A percentile compares a stretch with the other conserved stretches of the same genome.
Evolutionary conservation across 345 rosid species (phyloP).

Genomic region (Passiflora organensis): DNA sequence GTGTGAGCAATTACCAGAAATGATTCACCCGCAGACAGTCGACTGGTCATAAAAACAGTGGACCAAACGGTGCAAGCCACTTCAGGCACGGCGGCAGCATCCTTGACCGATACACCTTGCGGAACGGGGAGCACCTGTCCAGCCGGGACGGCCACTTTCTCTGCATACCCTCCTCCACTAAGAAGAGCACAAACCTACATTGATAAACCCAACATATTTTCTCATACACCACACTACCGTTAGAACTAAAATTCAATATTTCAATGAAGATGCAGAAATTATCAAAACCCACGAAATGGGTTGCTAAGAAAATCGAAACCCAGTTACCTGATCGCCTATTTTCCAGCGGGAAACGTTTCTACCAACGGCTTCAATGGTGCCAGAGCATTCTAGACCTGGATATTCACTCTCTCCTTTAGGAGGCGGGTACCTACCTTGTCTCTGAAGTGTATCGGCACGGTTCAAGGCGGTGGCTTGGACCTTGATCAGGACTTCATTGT

Average conservation of each 20-base stretch:
- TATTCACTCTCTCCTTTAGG: slow-evolving; percentile 69
- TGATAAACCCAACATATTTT: not conserved
- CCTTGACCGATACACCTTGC: slow-evolving; percentile 46
- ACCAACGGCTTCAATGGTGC: slow-evolving; percentile 60
- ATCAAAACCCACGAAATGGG: not conserved
- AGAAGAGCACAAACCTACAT: slow-evolving; percentile 83
- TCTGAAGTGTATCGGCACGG: slow-evolving; percentile 70
- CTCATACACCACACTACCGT: not conserved
- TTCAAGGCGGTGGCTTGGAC: slow-evolving; percentile 73
- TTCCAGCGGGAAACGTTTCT: slow-evolving; percentile 68
- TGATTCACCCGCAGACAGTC: slow-evolving; percentile 56
- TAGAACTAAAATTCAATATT: not conserved
- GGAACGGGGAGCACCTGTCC: slow-evolving; percentile 71
- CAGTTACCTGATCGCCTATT: slow-evolving; percentile 63
- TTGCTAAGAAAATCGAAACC: not conserved
- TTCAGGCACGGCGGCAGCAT: slow-evolving; percentile 73
- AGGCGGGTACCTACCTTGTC: slow-evolving; percentile 66
- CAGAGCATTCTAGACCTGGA: slow-evolving; percentile 85
- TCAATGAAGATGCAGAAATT: not conserved
- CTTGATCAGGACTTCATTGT: slow-evolving; percentile 65
- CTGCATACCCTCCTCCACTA: slow-evolving; percentile 81
- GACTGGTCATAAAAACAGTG: slow-evolving; percentile 72
- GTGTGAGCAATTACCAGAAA: slow-evolving; percentile 44
- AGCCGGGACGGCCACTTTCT: slow-evolving; percentile 70
- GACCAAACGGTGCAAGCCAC: slow-evolving; percentile 95